phyloP scores from a whole-genome alignment of 805 yeast genomes.

The Brettanomyces sp. region DNA sequence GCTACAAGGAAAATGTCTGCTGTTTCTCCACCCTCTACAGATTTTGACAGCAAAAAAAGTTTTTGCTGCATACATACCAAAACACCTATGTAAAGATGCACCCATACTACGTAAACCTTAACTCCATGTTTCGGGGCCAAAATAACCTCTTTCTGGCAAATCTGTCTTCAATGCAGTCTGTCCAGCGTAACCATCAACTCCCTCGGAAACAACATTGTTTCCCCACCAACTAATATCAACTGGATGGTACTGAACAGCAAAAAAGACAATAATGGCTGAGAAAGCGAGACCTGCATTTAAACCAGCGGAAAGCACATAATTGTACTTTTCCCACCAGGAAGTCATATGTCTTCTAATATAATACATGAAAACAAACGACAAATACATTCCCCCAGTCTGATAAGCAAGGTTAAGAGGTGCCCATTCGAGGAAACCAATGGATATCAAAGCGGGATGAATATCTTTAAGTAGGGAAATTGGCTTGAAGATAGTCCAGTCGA shows the following conservation, averaged over 20 bases:
- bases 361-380: slow-evolving; percentile 44
- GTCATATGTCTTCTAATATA: slow-evolving; percentile 45
- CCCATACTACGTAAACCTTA: neutral
- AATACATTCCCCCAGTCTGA: slow-evolving; percentile 45
- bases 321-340: slow-evolving; percentile 73
- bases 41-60: no score
- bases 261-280: slow-evolving; percentile 48
- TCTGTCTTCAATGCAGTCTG: slow-evolving; percentile 2
- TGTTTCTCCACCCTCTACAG: no score
- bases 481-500: slow-evolving; percentile 3
- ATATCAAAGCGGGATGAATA: slow-evolving; percentile 61
- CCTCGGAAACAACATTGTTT: slow-evolving; percentile 28
- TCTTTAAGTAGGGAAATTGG: slow-evolving; percentile 26
- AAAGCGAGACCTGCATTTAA: slow-evolving; percentile 61
- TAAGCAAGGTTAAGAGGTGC: slow-evolving; percentile 73
- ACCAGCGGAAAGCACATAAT: slow-evolving; percentile 57
- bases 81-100: no score
- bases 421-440: slow-evolving; percentile 48
- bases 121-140: slow-evolving; percentile 4
- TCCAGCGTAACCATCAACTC: slow-evolving; percentile 7
- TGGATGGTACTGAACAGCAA: slow-evolving; percentile 35
- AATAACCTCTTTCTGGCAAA: slow-evolving; percentile 2
- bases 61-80: no score
- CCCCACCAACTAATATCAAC: slow-evolving; percentile 58
- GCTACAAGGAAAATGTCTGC: no score